phyloP scores from a whole-genome alignment of 2,329 filamentous ascomycete species.

The Dissoconium aciculare region DNA sequence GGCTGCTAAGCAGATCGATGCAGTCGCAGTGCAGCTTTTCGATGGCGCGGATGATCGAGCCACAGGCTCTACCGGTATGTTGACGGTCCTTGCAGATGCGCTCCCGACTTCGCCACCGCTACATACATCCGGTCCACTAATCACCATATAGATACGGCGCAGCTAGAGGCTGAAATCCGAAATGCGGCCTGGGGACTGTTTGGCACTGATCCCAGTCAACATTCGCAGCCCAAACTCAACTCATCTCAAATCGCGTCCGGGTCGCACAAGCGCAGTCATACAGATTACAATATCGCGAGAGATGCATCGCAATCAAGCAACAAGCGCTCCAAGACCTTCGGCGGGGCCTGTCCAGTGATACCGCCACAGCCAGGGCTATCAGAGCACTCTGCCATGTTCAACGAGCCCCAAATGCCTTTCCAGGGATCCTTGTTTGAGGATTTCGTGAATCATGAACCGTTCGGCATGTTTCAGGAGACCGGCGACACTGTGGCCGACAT shows the following conservation, averaged over 20 bases:
- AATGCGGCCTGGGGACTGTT: slow-evolving; percentile 16
- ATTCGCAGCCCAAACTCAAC: too few species aligned
- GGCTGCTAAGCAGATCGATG: slow-evolving; percentile 6
- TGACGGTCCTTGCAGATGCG: slow-evolving; percentile 1
- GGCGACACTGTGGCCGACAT: slow-evolving; percentile 31
- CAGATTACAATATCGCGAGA: too few species aligned
- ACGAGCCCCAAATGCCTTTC: slow-evolving; percentile 17
- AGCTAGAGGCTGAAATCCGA: slow-evolving; percentile 13
- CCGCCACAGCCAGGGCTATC: too few species aligned
- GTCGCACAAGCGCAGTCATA: too few species aligned
- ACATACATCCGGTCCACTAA: too few species aligned
- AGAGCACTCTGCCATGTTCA: slow-evolving; percentile 10
- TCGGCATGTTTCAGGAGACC: slow-evolving; percentile 26
- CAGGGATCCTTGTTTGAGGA: slow-evolving; percentile 22
- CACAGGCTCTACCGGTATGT: slow-evolving; percentile 9
- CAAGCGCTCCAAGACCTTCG: too few species aligned
- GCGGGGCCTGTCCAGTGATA: too few species aligned
- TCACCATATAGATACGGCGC: slow-evolving; percentile 9
- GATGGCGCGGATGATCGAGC: slow-evolving; percentile 5
- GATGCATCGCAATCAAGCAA: too few species aligned
- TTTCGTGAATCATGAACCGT: slow-evolving; percentile 27
- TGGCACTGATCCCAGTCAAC: slow-evolving; percentile 2
- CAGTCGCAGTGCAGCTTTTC: slow-evolving; percentile 4
- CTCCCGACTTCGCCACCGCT: too few species aligned
- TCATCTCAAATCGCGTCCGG: too few species aligned